Evolutionary conservation across 2,329 filamentous ascomycete species (phyloP), one percentile per base, ranked within the genome.

Genomic region (Talaromyces verruculosus): DNA sequence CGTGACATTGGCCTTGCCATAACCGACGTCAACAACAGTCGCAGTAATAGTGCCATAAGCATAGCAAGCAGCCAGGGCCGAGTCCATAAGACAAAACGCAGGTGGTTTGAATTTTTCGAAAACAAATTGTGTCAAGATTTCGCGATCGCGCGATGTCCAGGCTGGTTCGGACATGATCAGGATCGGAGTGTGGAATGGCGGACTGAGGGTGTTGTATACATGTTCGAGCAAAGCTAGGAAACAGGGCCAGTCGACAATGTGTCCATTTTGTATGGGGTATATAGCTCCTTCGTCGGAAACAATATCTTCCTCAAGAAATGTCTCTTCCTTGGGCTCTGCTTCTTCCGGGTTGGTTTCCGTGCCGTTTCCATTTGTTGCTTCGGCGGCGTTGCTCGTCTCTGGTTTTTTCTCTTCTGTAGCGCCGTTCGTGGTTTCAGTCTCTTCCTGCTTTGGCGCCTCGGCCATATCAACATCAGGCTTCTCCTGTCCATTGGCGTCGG

Each of bases 21-120:
- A 92, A 11, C 95, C 95, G 67, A 99, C 90, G 76, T 99, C 95
- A 28, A 99, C 85, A 22, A 99, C 87, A 0, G 92, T 95, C 73
- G 95, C 89, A 71, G 87, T 92, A 37, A 89, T 85, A 35, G 93
- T 85, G 11, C 92, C 93, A 74, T 96, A 98, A 65, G 95, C 88
- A 73, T 88, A 89, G 66, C 83, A 89, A 0, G 92, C 91, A 30
- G 95, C 93, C 57, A 96, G 81, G 2, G 92, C 93, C 71, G 92
- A 90, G 78, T 98, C 91, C 82, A 99, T 90, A 68, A 98, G 85
- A 72, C 91, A 93, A 61, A 99, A 90, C 0, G 92, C 93, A 0
- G 95, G 95, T 0, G 92, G 95, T 81, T 94, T 95, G 75, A 96
- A 97, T 80, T 95, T 96, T 79, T 99, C 95, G 74, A 99, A 99